Conservation (phyloP, 2,329 filamentous ascomycete genomes). For the Chaetomium sp. region DNA sequence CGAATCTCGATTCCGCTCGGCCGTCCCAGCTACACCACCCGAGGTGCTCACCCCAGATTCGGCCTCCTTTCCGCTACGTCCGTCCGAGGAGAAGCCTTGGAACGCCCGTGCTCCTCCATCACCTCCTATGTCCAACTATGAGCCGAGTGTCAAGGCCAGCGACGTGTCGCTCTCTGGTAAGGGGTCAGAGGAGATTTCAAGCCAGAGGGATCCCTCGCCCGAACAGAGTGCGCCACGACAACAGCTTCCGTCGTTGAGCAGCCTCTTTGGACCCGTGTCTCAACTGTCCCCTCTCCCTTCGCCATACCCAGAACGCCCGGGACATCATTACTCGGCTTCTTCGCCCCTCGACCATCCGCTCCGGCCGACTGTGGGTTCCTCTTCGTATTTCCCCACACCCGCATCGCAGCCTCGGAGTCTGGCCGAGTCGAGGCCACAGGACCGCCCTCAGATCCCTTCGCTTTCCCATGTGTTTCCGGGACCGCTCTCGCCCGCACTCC, state of each 20-base stretch:
- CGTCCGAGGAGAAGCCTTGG: conserved; percentile 41
- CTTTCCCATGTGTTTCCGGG: conserved; percentile 34
- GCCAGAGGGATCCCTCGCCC: conserved; percentile 29
- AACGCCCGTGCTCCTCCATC: conserved; percentile 40
- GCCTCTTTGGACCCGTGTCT: conserved; percentile 47
- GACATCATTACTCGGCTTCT: conserved; percentile 34
- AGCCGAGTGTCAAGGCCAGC: conserved; percentile 36
- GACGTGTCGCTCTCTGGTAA: conserved; percentile 40
- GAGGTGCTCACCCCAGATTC: conserved; percentile 48
- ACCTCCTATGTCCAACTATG: conserved; percentile 55
- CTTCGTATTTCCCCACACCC: conserved; percentile 41
- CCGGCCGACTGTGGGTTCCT: conserved; percentile 28
- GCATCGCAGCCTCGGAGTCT: conserved; percentile 40
- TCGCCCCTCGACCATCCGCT: conserved; percentile 44
- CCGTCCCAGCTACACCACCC: conserved; percentile 48
- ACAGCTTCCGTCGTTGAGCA: conserved; percentile 51
- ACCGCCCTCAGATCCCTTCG: conserved; percentile 34
- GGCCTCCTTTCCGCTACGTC: conserved; percentile 40
- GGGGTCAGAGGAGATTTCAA: conserved; percentile 32
- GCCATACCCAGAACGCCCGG: conserved; percentile 41
- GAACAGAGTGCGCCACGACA: conserved; percentile 33
- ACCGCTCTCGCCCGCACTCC: conserved; percentile 40
- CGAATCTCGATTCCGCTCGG: conserved; percentile 45
- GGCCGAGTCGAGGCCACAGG: conserved; percentile 41
- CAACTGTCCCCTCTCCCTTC: conserved; percentile 40